Evolutionary conservation across 306 rosid species (phyloP), one percentile per base, ranked within the genome.

Genomic region (Quercus cerris): DNA sequence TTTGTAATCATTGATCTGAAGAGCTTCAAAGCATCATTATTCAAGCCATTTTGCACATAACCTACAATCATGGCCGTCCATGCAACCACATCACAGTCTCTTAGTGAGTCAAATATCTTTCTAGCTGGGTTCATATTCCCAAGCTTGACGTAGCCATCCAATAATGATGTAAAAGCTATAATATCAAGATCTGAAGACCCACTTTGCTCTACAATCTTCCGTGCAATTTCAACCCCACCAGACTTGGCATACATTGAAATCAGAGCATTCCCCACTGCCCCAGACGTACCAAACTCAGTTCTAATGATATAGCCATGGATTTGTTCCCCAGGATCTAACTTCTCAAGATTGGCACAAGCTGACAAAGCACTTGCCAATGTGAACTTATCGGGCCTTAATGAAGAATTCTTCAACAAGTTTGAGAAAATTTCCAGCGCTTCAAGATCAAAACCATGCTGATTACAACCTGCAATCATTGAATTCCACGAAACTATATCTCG

Each of bases 21-120:
- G 78, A 91, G 92, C 71, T 82, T 90, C 74, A 91, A 56, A 56
- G 97, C 97, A 30, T 88, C 91, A 5, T 73, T 81, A 75, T 84
- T 73, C 66, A 94, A 87, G 25, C 97, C 91, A 78, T 91, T 94
- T 74, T 85, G 93, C 46, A 86, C 81, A 57, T 88, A 91, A 79
- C 98, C 98, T 46, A 91, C 98, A 68, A 94, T 89, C 97, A 94
- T 91, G 51, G 97, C 94, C 22, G 98, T 94, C 97, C 97, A 92
- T 1, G 91, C 94, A 83, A 94, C 85, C 61, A 92, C 90, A 77
- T 94, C 98, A 25, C 76, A 79, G 35, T 85, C 77, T 81, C 83
- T 80, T 75, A 94, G 81, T 10, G 90, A 87, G 73, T 88, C 90
- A 84, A 94, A 94, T 86, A 94, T 91, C 82, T 89, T 86, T 86